phyloP scores from a whole-genome alignment of 495 filamentous ascomycete species.

The Aspergillus homomorphus region DNA sequence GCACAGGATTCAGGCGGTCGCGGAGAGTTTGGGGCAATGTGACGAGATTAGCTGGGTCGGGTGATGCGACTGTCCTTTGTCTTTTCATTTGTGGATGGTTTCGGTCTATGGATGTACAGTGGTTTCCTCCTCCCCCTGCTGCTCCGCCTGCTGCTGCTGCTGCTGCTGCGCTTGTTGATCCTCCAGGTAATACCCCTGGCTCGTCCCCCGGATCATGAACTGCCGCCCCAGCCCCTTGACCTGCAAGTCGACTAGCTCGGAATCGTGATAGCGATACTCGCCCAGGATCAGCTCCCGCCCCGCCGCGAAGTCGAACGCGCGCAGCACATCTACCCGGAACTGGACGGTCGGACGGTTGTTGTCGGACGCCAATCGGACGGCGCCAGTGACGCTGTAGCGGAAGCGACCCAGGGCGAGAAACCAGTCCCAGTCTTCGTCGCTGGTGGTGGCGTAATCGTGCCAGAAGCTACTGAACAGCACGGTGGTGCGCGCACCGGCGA shows the following conservation, averaged over 20 bases:
- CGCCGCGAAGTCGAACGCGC: neutral
- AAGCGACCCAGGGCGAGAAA: neutral
- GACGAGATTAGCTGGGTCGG: conserved; percentile 12
- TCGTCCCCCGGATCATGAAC: neutral
- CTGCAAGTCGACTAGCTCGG: neutral
- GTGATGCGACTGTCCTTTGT: conserved; percentile 1
- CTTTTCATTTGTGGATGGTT: neutral
- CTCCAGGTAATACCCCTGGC: neutral
- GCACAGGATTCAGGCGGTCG: conserved; percentile 26
- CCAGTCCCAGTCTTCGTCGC: conserved; percentile 3
- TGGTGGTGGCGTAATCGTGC: neutral
- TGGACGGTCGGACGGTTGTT: neutral
- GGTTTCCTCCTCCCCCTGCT: neutral
- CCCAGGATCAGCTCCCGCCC: neutral
- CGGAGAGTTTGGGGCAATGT: conserved; percentile 21
- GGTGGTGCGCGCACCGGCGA: neutral
- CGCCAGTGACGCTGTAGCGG: neutral
- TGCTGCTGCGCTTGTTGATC: no score
- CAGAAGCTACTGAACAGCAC: conserved; percentile 1
- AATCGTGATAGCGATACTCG: neutral
- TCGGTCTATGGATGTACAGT: neutral
- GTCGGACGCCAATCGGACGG: neutral
- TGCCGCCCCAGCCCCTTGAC: neutral
- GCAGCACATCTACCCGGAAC: conserved; percentile 1
- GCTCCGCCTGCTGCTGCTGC: neutral